Evolutionary conservation across 2,329 filamentous ascomycete species (phyloP).

Genomic region (Colletotrichum sp.): DNA sequence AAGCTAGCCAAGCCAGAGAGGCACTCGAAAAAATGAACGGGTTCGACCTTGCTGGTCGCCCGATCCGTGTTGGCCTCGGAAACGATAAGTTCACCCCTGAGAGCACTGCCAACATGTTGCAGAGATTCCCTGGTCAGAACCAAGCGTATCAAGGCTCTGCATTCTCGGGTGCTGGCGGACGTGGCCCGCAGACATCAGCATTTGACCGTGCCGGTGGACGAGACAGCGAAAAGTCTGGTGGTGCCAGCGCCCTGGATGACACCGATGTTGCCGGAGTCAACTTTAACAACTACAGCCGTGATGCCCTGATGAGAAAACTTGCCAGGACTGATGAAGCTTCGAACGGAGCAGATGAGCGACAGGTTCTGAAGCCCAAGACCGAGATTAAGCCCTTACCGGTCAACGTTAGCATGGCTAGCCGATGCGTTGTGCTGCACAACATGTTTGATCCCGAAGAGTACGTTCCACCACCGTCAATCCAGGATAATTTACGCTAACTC

Average conservation of each 20-base stretch:
- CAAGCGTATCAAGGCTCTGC: slow-evolving; percentile 85
- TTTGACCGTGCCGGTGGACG: slow-evolving; percentile 92
- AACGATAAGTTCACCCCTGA: slow-evolving; percentile 99
- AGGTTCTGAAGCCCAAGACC: slow-evolving; percentile 78
- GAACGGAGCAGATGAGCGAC: slow-evolving; percentile 71
- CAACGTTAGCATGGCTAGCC: slow-evolving; percentile 89
- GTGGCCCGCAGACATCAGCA: slow-evolving; percentile 82
- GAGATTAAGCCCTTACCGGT: slow-evolving; percentile 80
- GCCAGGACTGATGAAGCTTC: slow-evolving; percentile 87
- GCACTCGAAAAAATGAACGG: slow-evolving; percentile 99
- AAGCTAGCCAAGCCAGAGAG: slow-evolving; percentile 89
- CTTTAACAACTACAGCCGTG: slow-evolving; percentile 99
- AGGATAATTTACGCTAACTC: slow-evolving; percentile 33
- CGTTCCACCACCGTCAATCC: slow-evolving; percentile 41
- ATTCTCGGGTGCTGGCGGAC: slow-evolving; percentile 89
- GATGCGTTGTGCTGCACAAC: slow-evolving; percentile 93
- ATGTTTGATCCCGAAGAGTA: slow-evolving; percentile 95
- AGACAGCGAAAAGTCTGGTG: slow-evolving; percentile 88
- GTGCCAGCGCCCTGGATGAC: slow-evolving; percentile 94
- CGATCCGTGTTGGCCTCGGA: slow-evolving; percentile 97
- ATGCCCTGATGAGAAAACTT: slow-evolving; percentile 98
- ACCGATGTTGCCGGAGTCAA: slow-evolving; percentile 98
- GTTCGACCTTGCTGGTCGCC: slow-evolving; percentile 95
- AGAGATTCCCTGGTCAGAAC: slow-evolving; percentile 87
- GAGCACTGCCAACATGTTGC: slow-evolving; percentile 89